Base-by-base conservation (phyloP, 371 early-diverging fungal genomes). In the Mucor indicus region DNA sequence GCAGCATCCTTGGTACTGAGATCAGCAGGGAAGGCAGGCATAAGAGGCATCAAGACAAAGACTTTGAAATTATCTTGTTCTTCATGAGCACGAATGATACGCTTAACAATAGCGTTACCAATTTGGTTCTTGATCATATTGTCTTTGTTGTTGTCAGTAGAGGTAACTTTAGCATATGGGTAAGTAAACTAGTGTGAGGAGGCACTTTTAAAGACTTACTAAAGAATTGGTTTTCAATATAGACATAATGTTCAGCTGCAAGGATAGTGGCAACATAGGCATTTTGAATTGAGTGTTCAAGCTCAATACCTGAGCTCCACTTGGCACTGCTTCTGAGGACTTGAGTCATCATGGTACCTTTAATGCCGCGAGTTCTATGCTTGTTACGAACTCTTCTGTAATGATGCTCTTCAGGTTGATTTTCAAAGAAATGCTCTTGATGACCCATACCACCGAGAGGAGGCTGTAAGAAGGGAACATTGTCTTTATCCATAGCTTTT, bases 171-270 rank as follows among this genome's bases (percentile, higher is more conserved):
- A 61, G 48, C 58, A 13, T 8, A 29, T 29, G 30, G n/a, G n/a
- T n/a, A n/a, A n/a, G n/a, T n/a, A n/a, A n/a, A n/a, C n/a, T n/a
- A n/a, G n/a, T n/a, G n/a, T n/a, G n/a, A n/a, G n/a, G n/a, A n/a
- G n/a, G n/a, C n/a, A 53, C 52, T 27, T 27, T 7, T 11, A 27
- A 27, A 30, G 12, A 50, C 72, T 78, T 77, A 81, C 89, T 87
- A 62, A 96, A 96, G 71, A 96, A 96, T 68, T 97, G 96, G 60
- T 97, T 96, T 61, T 97, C 96, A 55, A 97, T 96, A 63, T 97
- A 95, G 33, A 97, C 77, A 64, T 84, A 94, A 53, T 91, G 89
- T 60, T 92, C 64, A 7, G 96, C 80, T 23, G 69, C 72, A 37
- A 62, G 60, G 53, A 97, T 97, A 44, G 79, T 62, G 22, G 77